Conservation (phyloP, 495 filamentous ascomycete genomes). For the Pseudomonodictys pantanalensis region DNA sequence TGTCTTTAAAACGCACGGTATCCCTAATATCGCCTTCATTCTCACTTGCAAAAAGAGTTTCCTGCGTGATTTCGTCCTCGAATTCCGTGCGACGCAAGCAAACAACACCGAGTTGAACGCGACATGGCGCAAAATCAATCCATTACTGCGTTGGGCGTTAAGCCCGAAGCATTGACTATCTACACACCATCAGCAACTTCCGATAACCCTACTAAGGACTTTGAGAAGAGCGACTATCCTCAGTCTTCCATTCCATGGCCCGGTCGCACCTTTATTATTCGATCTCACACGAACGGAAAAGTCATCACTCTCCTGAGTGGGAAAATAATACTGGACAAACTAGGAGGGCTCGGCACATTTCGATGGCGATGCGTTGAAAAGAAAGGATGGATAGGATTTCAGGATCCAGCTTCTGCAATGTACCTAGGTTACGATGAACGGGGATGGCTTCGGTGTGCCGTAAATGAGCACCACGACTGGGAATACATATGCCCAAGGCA, state of each 20-base stretch:
- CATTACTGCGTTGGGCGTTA: too few relatives aligned
- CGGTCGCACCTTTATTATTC: neutral
- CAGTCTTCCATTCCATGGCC: neutral
- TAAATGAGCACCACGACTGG: neutral
- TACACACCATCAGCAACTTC: neutral
- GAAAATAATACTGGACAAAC: neutral
- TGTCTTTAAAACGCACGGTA: too few relatives aligned
- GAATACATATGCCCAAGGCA: neutral
- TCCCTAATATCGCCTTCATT: too few relatives aligned
- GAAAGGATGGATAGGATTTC: neutral
- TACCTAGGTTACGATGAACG: neutral
- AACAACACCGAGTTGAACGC: too few relatives aligned
- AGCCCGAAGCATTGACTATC: neutral
- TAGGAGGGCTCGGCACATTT: neutral
- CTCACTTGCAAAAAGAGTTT: too few relatives aligned
- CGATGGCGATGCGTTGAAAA: conserved; percentile 2
- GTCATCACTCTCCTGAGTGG: neutral
- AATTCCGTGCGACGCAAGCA: too few relatives aligned
- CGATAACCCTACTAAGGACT: neutral
- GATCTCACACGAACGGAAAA: neutral
- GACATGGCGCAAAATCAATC: too few relatives aligned
- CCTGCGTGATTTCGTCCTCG: too few relatives aligned
- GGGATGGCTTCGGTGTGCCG: neutral
- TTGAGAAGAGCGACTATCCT: neutral
- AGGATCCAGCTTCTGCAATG: neutral